Evolutionary conservation across 2,329 filamentous ascomycete genomes (phyloP).

Genomic region (Sphaerulina populicola): DNA sequence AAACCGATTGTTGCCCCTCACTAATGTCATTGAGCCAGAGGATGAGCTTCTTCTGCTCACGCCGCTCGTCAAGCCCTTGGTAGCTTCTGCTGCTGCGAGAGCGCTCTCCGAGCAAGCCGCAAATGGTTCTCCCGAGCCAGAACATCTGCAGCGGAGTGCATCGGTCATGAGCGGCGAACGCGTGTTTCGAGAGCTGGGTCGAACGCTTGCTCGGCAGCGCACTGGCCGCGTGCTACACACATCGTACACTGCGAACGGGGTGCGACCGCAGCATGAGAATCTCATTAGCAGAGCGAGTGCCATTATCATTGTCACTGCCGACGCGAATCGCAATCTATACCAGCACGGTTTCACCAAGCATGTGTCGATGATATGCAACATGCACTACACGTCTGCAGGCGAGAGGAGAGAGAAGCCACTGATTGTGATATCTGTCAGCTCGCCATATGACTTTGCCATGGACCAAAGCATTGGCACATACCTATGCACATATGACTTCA

Average conservation of each 20-base stretch:
- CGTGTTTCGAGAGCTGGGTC: conserved; percentile 82
- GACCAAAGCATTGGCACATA: conserved; percentile 86
- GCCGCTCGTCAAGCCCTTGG: conserved; percentile 83
- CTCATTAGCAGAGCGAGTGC: conserved; percentile 80
- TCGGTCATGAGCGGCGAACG: conserved; percentile 83
- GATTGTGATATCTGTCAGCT: conserved; percentile 86
- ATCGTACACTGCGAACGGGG: conserved; percentile 88
- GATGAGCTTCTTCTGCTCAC: conserved; percentile 87
- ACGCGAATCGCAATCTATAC: conserved; percentile 88
- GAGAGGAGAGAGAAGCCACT: conserved; percentile 72
- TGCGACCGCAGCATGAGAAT: conserved; percentile 86
- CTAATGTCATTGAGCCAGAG: conserved; percentile 68
- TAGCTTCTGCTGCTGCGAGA: conserved; percentile 75
- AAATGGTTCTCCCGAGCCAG: conserved; percentile 50
- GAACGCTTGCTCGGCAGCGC: conserved; percentile 74
- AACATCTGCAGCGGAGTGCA: conserved; percentile 49
- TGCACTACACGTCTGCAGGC: conserved; percentile 61
- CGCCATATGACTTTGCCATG: conserved; percentile 92
- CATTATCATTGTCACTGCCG: conserved; percentile 84
- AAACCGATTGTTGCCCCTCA: conserved; percentile 72
- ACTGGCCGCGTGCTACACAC: conserved; percentile 85
- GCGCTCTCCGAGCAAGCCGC: conserved; percentile 55
- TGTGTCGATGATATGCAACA: conserved; percentile 87
- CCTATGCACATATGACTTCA: conserved; percentile 93
- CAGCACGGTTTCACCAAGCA: conserved; percentile 94